phyloP scores from a whole-genome alignment of 23 red algal species.

The Agarophyton chilense region DNA sequence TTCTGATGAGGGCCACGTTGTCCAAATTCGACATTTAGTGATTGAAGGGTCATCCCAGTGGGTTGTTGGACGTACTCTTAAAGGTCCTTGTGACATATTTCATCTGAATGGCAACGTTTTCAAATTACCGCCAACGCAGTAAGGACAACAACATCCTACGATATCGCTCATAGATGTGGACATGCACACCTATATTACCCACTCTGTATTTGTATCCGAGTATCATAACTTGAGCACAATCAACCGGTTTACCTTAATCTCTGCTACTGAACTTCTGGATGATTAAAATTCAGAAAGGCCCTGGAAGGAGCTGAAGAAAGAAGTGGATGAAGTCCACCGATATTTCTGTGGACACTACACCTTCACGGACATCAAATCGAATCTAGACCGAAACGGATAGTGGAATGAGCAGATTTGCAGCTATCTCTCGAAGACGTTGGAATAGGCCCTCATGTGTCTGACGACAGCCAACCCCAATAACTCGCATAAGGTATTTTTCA shows the following conservation, averaged over 20 bases:
- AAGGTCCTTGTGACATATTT: conserved; percentile 3
- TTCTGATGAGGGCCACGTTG: not conserved
- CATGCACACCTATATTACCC: too few relatives aligned
- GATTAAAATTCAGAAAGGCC: too few relatives aligned
- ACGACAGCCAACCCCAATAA: not conserved
- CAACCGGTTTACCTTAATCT: too few relatives aligned
- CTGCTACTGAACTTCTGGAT: too few relatives aligned
- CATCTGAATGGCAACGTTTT: not conserved
- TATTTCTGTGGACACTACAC: not conserved
- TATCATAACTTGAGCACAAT: too few relatives aligned
- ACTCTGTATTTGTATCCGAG: too few relatives aligned
- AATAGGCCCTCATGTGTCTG: not conserved
- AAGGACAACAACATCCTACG: too few relatives aligned
- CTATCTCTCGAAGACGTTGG: not conserved
- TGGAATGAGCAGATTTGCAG: conserved; percentile 15
- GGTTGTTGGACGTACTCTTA: conserved; percentile 23
- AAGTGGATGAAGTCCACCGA: not conserved
- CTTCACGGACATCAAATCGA: conserved; percentile 6
- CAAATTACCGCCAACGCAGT: not conserved
- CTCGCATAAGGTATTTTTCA: conserved; percentile 16
- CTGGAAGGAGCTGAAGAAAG: too few relatives aligned
- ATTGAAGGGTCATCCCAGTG: conserved; percentile 45
- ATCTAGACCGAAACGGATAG: conserved; percentile 2
- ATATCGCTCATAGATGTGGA: too few relatives aligned
- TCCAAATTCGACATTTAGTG: conserved; percentile 17